Percentiles rank a stretch among this genome's conserved stretches.
Conservation (phyloP, 345 rosid species). For the Clarkia xantiana region DNA sequence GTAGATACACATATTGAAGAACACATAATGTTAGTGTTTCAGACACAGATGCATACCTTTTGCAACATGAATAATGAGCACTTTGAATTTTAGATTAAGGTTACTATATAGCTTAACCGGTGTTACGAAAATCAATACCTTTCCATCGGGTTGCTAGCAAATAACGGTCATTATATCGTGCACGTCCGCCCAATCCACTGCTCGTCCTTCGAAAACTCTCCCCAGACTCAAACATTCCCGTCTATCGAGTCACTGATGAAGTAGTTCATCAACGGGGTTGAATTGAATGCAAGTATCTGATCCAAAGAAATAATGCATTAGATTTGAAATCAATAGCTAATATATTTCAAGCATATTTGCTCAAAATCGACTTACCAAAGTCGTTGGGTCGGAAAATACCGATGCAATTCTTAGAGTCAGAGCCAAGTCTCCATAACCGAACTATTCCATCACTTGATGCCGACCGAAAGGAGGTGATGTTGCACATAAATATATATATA, state of each 20-base stretch:
- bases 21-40: too few species aligned
- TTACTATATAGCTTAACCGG: too few species aligned
- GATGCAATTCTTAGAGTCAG: conserved; percentile 31
- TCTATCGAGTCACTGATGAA: conserved; percentile 85
- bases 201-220: conserved; percentile 46
- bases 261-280: conserved; percentile 50
- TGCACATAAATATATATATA: conserved; percentile 29
- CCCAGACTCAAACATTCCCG: conserved; percentile 94
- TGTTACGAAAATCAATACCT: too few species aligned
- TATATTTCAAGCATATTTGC: too few species aligned
- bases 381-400: conserved; percentile 44
- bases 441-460: conserved; percentile 73
- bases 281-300: conserved; percentile 88
- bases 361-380: conserved; percentile 33
- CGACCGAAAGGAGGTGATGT: conserved; percentile 57
- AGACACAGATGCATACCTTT: too few species aligned
- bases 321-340: too few species aligned
- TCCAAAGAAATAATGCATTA: conserved; percentile 4
- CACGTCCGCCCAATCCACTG: conserved; percentile 62
- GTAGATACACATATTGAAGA: too few species aligned
- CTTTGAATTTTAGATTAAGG: too few species aligned
- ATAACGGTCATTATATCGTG: conserved; percentile 56
- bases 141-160: conserved; percentile 63
- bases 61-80: too few species aligned
- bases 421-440: conserved; percentile 60